These are phyloP conservation scores for Debaryomyces coudertii DNA, from an alignment of 1,139 yeast genomes.

Conservation along the genomic window DNA sequence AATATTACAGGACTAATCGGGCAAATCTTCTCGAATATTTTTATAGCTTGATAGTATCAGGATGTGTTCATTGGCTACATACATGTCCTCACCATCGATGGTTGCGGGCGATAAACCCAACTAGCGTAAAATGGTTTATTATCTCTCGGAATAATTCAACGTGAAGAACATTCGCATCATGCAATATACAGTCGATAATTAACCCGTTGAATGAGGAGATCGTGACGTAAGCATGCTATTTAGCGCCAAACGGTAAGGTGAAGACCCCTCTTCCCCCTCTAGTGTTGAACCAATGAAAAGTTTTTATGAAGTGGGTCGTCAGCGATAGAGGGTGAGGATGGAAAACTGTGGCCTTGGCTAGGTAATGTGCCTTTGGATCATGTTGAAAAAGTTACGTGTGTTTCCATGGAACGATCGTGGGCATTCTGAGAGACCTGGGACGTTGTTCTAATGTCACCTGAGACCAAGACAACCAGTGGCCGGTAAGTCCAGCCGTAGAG, in stretches of 20 bases:
- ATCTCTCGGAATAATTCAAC: not conserved
- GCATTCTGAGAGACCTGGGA: too few species aligned
- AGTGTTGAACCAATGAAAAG: slow-evolving; percentile 1
- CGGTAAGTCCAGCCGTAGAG: not conserved
- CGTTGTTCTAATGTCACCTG: too few species aligned
- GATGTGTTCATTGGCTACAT: not conserved
- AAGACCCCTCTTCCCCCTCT: not conserved
- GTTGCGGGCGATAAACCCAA: too few species aligned
- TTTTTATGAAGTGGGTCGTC: not conserved
- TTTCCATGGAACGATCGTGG: too few species aligned
- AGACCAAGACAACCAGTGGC: too few species aligned
- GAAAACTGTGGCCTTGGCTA: not conserved
- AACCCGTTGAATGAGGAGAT: slow-evolving; percentile 4
- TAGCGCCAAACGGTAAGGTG: not conserved
- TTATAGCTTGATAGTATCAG: too few species aligned
- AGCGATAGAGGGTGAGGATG: not conserved
- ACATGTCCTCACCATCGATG: not conserved
- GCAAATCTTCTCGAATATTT: too few species aligned
- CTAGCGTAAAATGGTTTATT: not conserved
- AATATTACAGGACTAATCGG: not conserved
- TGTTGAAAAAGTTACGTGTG: too few species aligned
- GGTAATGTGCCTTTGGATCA: not conserved
- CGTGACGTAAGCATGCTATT: not conserved
- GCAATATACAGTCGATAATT: not conserved
- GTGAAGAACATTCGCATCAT: not conserved